phyloP scores from a whole-genome alignment of 2,329 filamentous ascomycete species.

The Sporothrix globosa region DNA sequence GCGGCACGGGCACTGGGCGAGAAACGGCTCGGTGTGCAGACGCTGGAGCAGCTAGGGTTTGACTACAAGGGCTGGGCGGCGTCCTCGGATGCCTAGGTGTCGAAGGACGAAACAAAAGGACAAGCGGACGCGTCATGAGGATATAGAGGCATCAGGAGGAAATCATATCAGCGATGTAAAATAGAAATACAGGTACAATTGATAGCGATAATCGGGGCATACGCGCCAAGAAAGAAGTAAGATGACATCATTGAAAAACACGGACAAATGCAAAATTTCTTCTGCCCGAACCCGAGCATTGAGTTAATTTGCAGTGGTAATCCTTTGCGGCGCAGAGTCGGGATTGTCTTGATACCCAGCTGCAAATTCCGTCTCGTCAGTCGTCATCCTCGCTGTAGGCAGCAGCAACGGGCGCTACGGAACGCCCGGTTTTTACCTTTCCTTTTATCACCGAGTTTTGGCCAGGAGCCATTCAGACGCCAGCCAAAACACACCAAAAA shows the following conservation, averaged over 20 bases:
- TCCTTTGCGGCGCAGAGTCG: too few relatives aligned
- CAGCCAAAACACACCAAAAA: neutral
- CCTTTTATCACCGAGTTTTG: neutral
- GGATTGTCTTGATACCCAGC: too few relatives aligned
- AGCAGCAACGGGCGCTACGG: slow-evolving; percentile 17
- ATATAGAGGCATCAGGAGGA: too few relatives aligned
- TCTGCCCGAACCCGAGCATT: slow-evolving; percentile 7
- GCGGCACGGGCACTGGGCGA: slow-evolving; percentile 46
- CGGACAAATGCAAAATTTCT: too few relatives aligned
- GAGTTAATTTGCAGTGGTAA: neutral
- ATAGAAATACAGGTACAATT: too few relatives aligned
- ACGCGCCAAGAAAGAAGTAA: neutral
- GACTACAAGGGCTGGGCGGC: slow-evolving; percentile 43
- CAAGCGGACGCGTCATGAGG: too few relatives aligned
- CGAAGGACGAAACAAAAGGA: neutral
- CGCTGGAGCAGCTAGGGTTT: slow-evolving; percentile 47
- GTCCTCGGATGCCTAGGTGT: neutral
- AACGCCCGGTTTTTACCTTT: neutral
- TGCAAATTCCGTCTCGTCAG: too few relatives aligned
- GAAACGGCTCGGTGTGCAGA: slow-evolving; percentile 43
- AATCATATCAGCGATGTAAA: too few relatives aligned
- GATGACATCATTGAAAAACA: too few relatives aligned
- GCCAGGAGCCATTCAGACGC: neutral
- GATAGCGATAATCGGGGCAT: neutral
- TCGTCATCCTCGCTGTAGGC: neutral